Evolutionary conservation across 106 monocot genomes (phyloP).

Genomic region (Allium fistulosum): DNA sequence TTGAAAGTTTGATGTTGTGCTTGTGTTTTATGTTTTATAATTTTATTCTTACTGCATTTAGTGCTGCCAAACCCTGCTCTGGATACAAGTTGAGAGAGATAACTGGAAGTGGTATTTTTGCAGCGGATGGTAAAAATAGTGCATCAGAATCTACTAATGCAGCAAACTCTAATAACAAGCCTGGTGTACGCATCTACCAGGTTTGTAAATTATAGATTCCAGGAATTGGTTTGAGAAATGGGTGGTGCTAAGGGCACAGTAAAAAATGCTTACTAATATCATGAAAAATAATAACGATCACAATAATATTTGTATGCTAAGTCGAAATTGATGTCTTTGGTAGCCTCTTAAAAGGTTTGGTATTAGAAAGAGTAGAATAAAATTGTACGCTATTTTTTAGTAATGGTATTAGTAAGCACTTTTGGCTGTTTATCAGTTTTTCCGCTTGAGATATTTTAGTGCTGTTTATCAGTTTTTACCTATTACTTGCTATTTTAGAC

Average conservation of each 20-base stretch:
- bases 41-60: conserved; percentile 1
- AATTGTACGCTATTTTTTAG: too few relatives aligned
- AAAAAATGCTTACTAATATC: background rate
- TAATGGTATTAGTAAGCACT: too few relatives aligned
- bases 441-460: background rate
- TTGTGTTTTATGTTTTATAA: background rate
- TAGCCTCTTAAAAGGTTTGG: too few relatives aligned
- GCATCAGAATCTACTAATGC: conserved; percentile 21
- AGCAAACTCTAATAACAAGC: conserved; percentile 32
- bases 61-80: conserved; percentile 59
- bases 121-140: conserved; percentile 24
- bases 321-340: too few relatives aligned
- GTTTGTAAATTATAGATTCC: conserved; percentile 34
- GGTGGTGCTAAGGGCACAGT: conserved; percentile 18
- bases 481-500: background rate
- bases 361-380: too few relatives aligned
- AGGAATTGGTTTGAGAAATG: conserved; percentile 21
- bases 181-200: conserved; percentile 38
- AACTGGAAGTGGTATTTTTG: conserved; percentile 75
- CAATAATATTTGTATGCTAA: too few relatives aligned
- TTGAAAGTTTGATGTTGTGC: background rate
- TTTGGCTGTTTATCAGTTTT: too few relatives aligned
- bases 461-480: background rate
- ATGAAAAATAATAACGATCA: background rate
- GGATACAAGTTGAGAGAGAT: conserved; percentile 56